A percentile compares a stretch with the other conserved stretches of the same genome.
Conservation (phyloP, 805 yeast genomes). For the Yarrowia phangngaensis region DNA sequence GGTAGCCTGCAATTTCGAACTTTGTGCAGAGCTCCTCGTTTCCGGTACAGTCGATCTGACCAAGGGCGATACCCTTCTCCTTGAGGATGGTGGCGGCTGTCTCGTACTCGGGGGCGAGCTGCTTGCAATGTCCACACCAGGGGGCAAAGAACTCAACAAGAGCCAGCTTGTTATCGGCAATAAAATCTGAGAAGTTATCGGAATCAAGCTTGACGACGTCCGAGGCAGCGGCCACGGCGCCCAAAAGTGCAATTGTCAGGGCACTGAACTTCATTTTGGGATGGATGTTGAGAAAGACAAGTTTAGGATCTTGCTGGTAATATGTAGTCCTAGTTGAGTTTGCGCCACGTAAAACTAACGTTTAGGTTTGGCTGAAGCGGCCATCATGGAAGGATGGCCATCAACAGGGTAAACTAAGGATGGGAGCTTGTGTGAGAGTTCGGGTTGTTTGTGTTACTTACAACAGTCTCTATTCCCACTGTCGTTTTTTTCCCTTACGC, state of each 20-base stretch:
- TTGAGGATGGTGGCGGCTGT: conserved; percentile 63
- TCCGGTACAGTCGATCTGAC: conserved; percentile 80
- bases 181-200: conserved; percentile 60
- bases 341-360: conserved; percentile 24
- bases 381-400: conserved; percentile 11
- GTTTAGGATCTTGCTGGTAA: conserved; percentile 12
- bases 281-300: conserved; percentile 13
- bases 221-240: conserved; percentile 55
- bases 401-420: conserved; percentile 1
- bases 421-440: too few relatives aligned
- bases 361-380: conserved; percentile 15
- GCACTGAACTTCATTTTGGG: conserved; percentile 42
- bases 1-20: conserved; percentile 71
- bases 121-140: conserved; percentile 94
- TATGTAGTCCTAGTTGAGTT: conserved; percentile 23
- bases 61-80: conserved; percentile 39
- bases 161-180: conserved; percentile 66
- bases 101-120: conserved; percentile 59
- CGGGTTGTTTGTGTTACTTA: too few relatives aligned
- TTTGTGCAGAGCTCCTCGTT: conserved; percentile 66
- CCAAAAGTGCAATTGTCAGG: conserved; percentile 36
- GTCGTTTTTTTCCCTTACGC: conserved; percentile 3
- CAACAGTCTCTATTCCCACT: too few relatives aligned
- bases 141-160: conserved; percentile 92
- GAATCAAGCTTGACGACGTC: conserved; percentile 79